Base-by-base conservation (phyloP, 192 early-diverging fungal genomes). In the Backusella psychrophila region DNA sequence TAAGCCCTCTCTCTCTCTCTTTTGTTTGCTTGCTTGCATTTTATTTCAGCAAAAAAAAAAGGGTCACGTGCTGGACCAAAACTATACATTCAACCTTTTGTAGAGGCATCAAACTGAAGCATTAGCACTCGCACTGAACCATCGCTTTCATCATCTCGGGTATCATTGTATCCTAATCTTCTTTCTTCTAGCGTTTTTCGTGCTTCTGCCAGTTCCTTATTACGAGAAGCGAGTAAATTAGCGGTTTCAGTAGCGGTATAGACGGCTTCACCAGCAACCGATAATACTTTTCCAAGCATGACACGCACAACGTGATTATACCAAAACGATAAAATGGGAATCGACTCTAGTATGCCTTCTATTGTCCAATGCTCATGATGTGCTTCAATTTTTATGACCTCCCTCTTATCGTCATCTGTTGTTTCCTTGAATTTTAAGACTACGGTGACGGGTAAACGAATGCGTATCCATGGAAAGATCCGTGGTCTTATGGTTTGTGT, bases 311-410 rank as follows among this genome's bases (percentile, higher is more conserved):
- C 82, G 39, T 85, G 78, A 63, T 89, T 83, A 56, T 89, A 87
- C 88, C 88, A 89, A 73, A 80, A 87, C 63, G 81, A 83, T 46
- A 89, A 65, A 26, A 86, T 53, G 6, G 88, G 88, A 52, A 87
- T 80, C 21, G 83, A 82, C 42, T 85, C 74, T 11, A 89, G 78
- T 59, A 89, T 75, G 74, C 82, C 88, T 56, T 88, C 87, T 11
- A 89, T 69, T 2, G 88, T 87, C 88, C 88, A 89, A 8, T 79
- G 84, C 36, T 89, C 88, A 73, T 89, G 82, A 46, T 88, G 87
- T 38, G 79, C 72, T 33, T 81, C 80, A 23, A 89, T 83, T 67
- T 87, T 86, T 11, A 71, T 46, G 53, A 35, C 83, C 83, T 42
- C 78, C 71, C 19, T 79, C 75, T 33, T 77, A 49, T 15, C 80